Evolutionary conservation across 2,329 filamentous ascomycete genomes (phyloP), one percentile per base, ranked within the genome.

Genomic region (Fusarium napiforme): DNA sequence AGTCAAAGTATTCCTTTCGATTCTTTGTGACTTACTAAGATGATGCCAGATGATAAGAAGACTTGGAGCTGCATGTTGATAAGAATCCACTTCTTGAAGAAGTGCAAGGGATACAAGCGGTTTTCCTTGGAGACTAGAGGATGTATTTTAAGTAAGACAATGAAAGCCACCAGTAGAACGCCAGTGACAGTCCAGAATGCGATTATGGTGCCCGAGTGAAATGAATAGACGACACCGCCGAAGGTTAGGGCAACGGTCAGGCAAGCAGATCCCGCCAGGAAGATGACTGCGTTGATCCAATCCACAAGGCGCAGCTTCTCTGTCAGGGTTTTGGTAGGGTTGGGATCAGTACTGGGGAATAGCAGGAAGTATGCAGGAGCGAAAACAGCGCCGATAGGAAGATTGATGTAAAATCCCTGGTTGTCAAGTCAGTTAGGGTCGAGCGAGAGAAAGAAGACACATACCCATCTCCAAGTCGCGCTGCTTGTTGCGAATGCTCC

Each of bases 1-100:
- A 45, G 30, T 2, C 3, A 18, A 5, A 0, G 0, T 1, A 9
- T 9, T 9, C 0, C 1, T 6, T 21, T 23, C 1, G 3, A n/a
- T n/a, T 12, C n/a, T 34, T 1, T 7, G 9, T 6, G 0, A 32
- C 55, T n/a, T 36, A 45, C 62, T 8, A 64, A 5, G 8, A 64
- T 40, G 3, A 64, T 53, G 5, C 62, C 62, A 1, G 45, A 49
- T 0, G 62, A 53, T 3, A 64, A 0, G 7, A 64, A 64, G 1
- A 63, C 62, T n/a, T 64, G 62, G 4, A 62, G 26, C 26, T 64
- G 57, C 32, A 53, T 15, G n/a, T 64, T 53, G 21, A 64, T 16
- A 9, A 63, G 23, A 2, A 26, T 43, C 12, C 30, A 34, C 10
- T 45, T 36, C 9, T 23, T 53, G n/a, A 62, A 30, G 26, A 63